phyloP scores from a whole-genome alignment of 441 rosid genomes.

The Dalechampia spathulata region DNA sequence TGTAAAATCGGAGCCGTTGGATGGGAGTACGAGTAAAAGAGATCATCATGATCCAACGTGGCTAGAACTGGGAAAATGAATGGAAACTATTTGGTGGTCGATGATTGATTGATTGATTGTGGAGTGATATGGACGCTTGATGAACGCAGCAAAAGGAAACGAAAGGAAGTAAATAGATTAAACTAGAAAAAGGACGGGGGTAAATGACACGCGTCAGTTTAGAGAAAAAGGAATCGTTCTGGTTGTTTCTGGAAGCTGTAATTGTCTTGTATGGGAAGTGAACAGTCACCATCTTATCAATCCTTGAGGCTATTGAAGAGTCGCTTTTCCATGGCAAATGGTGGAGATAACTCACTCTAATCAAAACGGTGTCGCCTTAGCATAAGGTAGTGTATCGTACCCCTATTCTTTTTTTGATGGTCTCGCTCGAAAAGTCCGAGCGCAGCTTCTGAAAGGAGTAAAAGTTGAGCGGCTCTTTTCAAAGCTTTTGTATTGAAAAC shows the following conservation, averaged over 20 bases:
- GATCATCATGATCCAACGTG: slow-evolving; percentile 37
- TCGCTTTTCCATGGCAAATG: background rate
- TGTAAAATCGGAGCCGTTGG: slow-evolving; percentile 55
- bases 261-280: background rate
- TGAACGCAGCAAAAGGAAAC: background rate
- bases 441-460: no score
- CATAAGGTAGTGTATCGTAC: no score
- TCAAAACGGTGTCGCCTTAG: no score
- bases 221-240: background rate
- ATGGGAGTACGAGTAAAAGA: slow-evolving; percentile 22
- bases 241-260: background rate
- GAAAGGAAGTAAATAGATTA: no score
- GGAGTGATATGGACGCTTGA: background rate
- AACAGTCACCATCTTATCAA: background rate
- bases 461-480: no score
- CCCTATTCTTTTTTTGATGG: no score
- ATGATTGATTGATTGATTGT: background rate
- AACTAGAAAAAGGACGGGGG: background rate
- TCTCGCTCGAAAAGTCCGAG: no score
- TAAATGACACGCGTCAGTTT: background rate
- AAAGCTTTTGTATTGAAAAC: no score
- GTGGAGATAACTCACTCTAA: no score
- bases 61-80: slow-evolving; percentile 68
- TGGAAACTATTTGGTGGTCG: background rate
- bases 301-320: background rate